Conservation (phyloP, 306 rosid species). For the Lathyrus aphaca region DNA sequence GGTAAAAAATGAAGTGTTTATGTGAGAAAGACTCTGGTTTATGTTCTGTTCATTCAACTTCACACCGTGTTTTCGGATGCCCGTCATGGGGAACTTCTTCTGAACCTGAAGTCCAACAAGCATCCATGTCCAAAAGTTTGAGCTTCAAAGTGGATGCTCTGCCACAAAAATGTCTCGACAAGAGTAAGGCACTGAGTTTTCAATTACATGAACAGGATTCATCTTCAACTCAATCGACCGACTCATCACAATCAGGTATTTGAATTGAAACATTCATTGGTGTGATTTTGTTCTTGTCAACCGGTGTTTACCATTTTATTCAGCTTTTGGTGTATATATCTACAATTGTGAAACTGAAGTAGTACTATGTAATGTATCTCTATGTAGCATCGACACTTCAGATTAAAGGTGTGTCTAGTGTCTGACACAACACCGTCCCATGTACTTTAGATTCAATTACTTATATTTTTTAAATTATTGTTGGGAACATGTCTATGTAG, state of each 20-base stretch:
- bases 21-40: slow-evolving; percentile 43
- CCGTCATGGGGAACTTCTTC: slow-evolving; percentile 45
- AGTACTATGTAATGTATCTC: neutral
- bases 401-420: neutral
- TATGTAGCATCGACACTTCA: neutral
- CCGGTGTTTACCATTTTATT: slow-evolving; percentile 12
- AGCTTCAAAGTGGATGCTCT: slow-evolving; percentile 53
- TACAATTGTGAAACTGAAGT: neutral
- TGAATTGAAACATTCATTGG: slow-evolving; percentile 2
- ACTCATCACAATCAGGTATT: slow-evolving; percentile 54
- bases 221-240: slow-evolving; percentile 63
- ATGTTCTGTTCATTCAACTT: slow-evolving; percentile 38
- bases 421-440: neutral
- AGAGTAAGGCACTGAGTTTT: slow-evolving; percentile 51
- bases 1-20: slow-evolving; percentile 47
- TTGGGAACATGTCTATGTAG: neutral
- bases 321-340: slow-evolving; percentile 4
- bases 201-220: slow-evolving; percentile 64
- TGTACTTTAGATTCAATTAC: neutral
- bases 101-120: slow-evolving; percentile 45
- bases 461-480: neutral
- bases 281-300: slow-evolving; percentile 17
- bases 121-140: slow-evolving; percentile 50
- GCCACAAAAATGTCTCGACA: slow-evolving; percentile 47
- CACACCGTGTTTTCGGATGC: slow-evolving; percentile 34